Percentiles rank a stretch among this genome's conserved stretches.
These are phyloP conservation scores for Albugo laibachii DNA, from an alignment of 352 stramenopile species.

Conservation along the genomic window DNA sequence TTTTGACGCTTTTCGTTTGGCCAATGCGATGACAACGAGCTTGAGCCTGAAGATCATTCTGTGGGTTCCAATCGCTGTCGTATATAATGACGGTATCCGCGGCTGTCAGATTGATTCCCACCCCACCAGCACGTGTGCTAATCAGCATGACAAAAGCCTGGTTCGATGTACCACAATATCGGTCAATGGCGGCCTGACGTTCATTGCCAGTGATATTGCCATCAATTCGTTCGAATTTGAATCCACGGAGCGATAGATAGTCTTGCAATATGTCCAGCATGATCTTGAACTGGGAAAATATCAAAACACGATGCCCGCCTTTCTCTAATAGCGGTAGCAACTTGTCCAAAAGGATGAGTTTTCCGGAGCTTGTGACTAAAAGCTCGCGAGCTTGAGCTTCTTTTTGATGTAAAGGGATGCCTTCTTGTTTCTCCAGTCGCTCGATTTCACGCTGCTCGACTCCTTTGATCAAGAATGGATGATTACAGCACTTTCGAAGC, in stretches of 20 bases:
- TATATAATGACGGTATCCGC: conserved; percentile 88
- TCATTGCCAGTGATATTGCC: conserved; percentile 94
- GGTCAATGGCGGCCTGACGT: conserved; percentile 87
- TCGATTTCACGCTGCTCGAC: conserved; percentile 65
- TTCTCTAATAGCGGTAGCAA: conserved; percentile 90
- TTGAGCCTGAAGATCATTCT: conserved; percentile 86
- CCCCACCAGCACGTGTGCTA: conserved; percentile 92
- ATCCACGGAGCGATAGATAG: conserved; percentile 84
- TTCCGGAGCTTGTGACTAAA: conserved; percentile 90
- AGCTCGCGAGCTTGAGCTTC: conserved; percentile 55
- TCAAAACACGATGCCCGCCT: conserved; percentile 91
- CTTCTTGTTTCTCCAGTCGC: conserved; percentile 12
- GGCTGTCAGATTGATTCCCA: conserved; percentile 95
- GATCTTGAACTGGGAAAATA: conserved; percentile 99
- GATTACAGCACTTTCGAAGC: conserved; percentile 89
- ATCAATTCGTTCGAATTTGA: conserved; percentile 96
- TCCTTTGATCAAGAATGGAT: conserved; percentile 84
- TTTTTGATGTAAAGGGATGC: conserved; percentile 11
- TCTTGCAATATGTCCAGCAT: conserved; percentile 99
- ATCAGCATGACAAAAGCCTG: conserved; percentile 93
- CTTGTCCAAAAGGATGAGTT: conserved; percentile 98
- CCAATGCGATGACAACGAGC: conserved; percentile 85
- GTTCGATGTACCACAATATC: conserved; percentile 55
- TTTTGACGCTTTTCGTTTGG: conserved; percentile 86
- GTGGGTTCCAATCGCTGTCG: conserved; percentile 98